Base-by-base conservation (phyloP, 1,284 basidiomycete genomes). In the Butyriboletus appendiculatus region DNA sequence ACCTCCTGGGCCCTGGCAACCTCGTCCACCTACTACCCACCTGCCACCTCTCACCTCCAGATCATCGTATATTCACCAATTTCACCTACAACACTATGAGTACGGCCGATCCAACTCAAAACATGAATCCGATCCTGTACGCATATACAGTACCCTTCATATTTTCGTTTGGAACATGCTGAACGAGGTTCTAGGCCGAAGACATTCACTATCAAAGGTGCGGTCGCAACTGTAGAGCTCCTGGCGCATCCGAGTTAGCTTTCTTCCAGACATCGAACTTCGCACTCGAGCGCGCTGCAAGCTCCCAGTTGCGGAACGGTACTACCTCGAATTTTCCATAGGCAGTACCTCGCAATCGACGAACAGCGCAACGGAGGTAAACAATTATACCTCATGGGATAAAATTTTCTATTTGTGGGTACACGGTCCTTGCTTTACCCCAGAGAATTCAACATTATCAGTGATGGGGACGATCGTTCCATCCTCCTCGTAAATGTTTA, bases 371-470 rank as follows among this genome's bases (percentile, higher is more conserved):
- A 48, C 35, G 6, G 47, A 45, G 22, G 26, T 1, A 26, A 28
- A 40, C 1, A 48, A 45, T 42, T 2, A 10, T 1, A 20, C 24
- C 1, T 46, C 6, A n/a, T 62, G 56, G 52, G 6, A 38, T 6
- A 35, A 50, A 0, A n/a, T 6, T 1, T 30, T 55, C 3, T 42
- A 43, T 44, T 62, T 59, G 58, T 59, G 30, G 0, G 59, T 45
- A 15, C 8, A 30, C 3, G 0, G 41, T 1, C 5, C 6, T 32
- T 35, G 2, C 2, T 26, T 9, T 33, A 26, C 6, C 2, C 18
- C 5, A 35, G 18, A 6, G 3, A n/a, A 26, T 14, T 49, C 26
- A 51, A 18, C 28, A 1, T 33, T 32, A 4, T 22, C 4, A 60
- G 58, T 18, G 34, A 52, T 6, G 46, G 18, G 11, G 34, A 60